Evolutionary conservation across 2,329 filamentous ascomycete genomes (phyloP).

Genomic region (Pyricularia grisea): DNA sequence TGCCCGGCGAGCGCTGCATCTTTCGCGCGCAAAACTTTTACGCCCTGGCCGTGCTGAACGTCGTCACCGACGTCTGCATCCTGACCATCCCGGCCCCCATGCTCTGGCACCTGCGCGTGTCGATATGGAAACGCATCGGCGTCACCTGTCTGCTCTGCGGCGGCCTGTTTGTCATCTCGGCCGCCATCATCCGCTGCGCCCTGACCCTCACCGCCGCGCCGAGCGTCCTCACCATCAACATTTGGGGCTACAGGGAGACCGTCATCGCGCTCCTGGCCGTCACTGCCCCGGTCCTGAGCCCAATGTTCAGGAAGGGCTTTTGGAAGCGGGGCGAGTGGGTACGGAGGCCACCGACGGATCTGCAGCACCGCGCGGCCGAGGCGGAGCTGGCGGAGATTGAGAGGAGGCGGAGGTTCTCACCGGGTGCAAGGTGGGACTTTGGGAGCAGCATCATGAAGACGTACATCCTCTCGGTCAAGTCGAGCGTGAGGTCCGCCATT

Average conservation of each 20-base stretch:
- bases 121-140: background rate
- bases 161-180: slow-evolving; percentile 1
- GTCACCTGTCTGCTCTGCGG: background rate
- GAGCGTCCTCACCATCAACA: background rate
- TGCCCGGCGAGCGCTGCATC: background rate
- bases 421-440: background rate
- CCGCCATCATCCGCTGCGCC: background rate
- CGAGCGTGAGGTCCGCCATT: background rate
- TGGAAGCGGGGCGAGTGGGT: background rate
- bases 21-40: background rate
- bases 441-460: background rate
- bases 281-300: background rate
- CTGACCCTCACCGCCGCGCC: background rate
- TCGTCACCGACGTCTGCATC: slow-evolving; percentile 1
- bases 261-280: background rate
- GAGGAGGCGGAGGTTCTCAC: background rate
- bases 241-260: background rate
- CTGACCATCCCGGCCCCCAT: slow-evolving; percentile 1
- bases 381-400: background rate
- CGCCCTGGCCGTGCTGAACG: background rate
- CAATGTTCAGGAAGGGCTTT: background rate
- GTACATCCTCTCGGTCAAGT: background rate
- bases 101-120: background rate
- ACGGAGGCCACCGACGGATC: background rate
- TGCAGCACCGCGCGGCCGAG: background rate